Evolutionary conservation across 108 stramenopile genomes (phyloP).

Genomic region (Cyclostephanos invisitatus): DNA sequence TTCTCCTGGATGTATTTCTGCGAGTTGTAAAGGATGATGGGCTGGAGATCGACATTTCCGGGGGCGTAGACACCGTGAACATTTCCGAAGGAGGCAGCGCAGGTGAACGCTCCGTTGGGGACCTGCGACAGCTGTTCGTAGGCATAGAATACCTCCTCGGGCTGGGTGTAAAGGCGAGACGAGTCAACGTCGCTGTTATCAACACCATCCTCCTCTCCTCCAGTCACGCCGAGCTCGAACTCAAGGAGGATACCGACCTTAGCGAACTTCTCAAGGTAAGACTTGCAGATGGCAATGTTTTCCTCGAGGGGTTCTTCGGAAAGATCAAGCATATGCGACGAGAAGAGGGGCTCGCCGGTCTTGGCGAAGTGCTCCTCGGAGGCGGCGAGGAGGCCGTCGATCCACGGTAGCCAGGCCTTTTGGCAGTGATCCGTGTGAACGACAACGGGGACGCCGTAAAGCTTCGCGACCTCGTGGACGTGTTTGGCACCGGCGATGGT

Average conservation of each 20-base stretch:
- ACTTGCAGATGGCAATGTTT: slow-evolving; percentile 96
- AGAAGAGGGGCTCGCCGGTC: slow-evolving; percentile 92
- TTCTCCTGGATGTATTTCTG: slow-evolving; percentile 92
- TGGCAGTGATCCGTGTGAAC: slow-evolving; percentile 97
- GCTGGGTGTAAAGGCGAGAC: slow-evolving; percentile 94
- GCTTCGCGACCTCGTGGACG: slow-evolving; percentile 92
- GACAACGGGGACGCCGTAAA: slow-evolving; percentile 94
- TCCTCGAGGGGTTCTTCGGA: slow-evolving; percentile 96
- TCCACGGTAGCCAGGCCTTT: slow-evolving; percentile 94
- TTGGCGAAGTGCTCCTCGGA: slow-evolving; percentile 86
- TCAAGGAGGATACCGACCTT: slow-evolving; percentile 91
- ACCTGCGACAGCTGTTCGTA: slow-evolving; percentile 90
- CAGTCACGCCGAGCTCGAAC: slow-evolving; percentile 97
- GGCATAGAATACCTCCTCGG: slow-evolving; percentile 91
- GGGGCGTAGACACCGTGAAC: slow-evolving; percentile 97
- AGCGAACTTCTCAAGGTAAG: slow-evolving; percentile 89
- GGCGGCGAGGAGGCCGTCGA: slow-evolving; percentile 92
- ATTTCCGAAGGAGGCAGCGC: slow-evolving; percentile 94
- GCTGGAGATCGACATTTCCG: slow-evolving; percentile 94
- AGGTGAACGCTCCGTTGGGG: slow-evolving; percentile 77
- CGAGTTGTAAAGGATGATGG: slow-evolving; percentile 90
- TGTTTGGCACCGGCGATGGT: slow-evolving; percentile 91
- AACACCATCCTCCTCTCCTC: slow-evolving; percentile 98
- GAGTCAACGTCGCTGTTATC: slow-evolving; percentile 92
- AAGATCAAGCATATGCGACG: slow-evolving; percentile 96